Percentiles rank a stretch among this genome's conserved stretches.
Evolutionary conservation across 495 filamentous ascomycete species (phyloP).

Genomic region (Thermochaetoides thermophila): DNA sequence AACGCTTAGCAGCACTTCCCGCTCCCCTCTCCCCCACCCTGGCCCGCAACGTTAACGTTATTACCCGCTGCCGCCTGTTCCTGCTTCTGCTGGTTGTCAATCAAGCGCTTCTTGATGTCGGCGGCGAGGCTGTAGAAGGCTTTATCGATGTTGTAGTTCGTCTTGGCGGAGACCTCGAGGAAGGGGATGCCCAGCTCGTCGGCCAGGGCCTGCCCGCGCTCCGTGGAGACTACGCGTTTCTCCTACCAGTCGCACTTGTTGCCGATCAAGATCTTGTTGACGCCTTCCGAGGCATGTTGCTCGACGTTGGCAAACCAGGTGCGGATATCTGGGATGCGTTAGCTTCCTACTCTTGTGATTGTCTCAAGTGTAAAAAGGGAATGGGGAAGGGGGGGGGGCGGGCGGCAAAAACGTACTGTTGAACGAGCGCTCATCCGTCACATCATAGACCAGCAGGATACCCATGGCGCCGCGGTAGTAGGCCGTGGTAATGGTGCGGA

Average conservation of each 20-base stretch:
- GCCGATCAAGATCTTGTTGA: constrained; percentile 98
- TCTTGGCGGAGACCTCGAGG: constrained; percentile 95
- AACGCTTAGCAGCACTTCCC: constrained; percentile 96
- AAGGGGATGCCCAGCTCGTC: constrained; percentile 97
- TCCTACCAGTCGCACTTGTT: constrained; percentile 99
- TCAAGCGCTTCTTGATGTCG: constrained; percentile 94
- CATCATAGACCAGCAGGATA: constrained; percentile 94
- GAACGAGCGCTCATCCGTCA: constrained; percentile 93
- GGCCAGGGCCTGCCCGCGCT: constrained; percentile 83
- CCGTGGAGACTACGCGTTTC: constrained; percentile 83
- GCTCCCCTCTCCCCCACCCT: constrained; percentile 42
- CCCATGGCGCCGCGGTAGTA: constrained; percentile 99
- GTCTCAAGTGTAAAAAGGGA: no score
- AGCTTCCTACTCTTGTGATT: no score
- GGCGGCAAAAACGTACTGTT: constrained; percentile 55
- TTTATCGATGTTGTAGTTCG: constrained; percentile 99
- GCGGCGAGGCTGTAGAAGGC: constrained; percentile 90
- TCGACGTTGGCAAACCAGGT: constrained; percentile 99
- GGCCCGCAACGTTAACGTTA: constrained; percentile 59
- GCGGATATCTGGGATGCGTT: constrained; percentile 61
- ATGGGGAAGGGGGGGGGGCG: not conserved
- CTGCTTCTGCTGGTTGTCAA: constrained; percentile 71
- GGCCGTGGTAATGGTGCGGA: constrained; percentile 95
- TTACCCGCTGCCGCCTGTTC: constrained; percentile 44
- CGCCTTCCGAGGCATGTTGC: constrained; percentile 95